phyloP scores from a whole-genome alignment of 2,329 filamentous ascomycete genomes.

The Thielaviopsis musarum region DNA sequence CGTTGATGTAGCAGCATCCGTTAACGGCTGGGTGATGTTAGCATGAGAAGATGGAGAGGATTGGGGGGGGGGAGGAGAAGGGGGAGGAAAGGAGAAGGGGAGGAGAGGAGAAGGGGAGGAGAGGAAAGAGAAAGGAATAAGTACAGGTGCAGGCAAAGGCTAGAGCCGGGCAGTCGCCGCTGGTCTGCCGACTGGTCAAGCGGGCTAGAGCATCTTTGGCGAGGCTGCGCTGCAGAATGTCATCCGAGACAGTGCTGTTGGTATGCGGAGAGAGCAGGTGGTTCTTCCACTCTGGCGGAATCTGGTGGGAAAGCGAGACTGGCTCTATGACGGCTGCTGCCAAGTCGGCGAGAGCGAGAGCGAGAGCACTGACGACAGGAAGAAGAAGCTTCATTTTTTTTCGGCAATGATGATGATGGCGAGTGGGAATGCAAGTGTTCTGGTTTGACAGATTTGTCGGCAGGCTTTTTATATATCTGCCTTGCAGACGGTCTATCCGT shows the following conservation, averaged over 20 bases:
- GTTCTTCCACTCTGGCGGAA: not conserved
- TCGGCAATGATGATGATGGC: not conserved
- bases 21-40: not conserved
- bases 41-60: not conserved
- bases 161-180: not conserved
- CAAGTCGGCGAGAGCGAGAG: not conserved
- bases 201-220: not conserved
- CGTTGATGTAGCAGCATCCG: not conserved
- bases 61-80: not conserved
- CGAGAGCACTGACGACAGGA: too few species aligned
- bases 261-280: not conserved
- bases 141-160: not conserved
- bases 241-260: not conserved
- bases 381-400: not conserved
- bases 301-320: not conserved
- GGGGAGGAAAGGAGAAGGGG: not conserved
- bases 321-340: not conserved
- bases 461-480: not conserved
- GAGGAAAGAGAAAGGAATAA: not conserved
- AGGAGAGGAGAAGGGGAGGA: not conserved
- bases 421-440: too few species aligned
- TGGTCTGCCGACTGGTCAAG: not conserved
- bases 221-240: not conserved
- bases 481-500: too few species aligned
- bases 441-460: too few species aligned